Evolutionary conservation across 2,329 filamentous ascomycete species (phyloP), one percentile per base, ranked within the genome.

Genomic region (Leptographium radiaticola): DNA sequence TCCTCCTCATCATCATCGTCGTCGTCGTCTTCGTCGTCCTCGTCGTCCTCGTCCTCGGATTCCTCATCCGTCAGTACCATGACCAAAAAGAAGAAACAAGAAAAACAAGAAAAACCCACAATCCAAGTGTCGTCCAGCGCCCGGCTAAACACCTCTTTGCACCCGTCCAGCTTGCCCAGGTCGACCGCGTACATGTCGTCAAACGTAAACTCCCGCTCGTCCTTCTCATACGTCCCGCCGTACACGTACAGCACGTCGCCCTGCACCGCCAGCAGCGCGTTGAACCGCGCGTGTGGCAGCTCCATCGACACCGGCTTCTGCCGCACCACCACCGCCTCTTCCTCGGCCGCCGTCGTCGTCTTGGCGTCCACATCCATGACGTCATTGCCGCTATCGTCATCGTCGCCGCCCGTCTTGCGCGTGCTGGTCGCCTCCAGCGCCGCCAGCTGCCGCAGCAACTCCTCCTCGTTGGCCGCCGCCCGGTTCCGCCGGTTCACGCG

Each of bases 141-240:
- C 52, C 88, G 78, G 66, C 77, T 87, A 72, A 91, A 97, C 49
- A 97, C 80, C 68, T 96, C 86, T 66, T 89, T 91, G 59, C 93
- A 91, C 4, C 93, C 93, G 61, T 97, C 89, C 57, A 98, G 76
- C 68, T 95, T 96, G 56, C 86, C 90, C n/a, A 98, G 75, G 63
- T 98, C 89, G 56, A 97, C 83, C 2, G 89, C 84, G 69, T 94
- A 94, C 68, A 98, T 75, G 63, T 98, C 93, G 61, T 96, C 90
- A 67, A 97, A 95, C 0, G 90, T 97, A 63, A 87, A 95, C 67
- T 98, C 93, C 25, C 88, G 80, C 63, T 98, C 93, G 18, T 88
- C 91, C 65, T 95, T 93, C 65, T 98, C 93, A 62, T 86, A 96
- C 0, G 91, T 98, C 18, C 93, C 93, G 34, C 93, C 90, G 63